Evolutionary conservation across 192 early-diverging fungal genomes (phyloP), one percentile per base, ranked within the genome.

Genomic region (Umbelopsis ramanniana): DNA sequence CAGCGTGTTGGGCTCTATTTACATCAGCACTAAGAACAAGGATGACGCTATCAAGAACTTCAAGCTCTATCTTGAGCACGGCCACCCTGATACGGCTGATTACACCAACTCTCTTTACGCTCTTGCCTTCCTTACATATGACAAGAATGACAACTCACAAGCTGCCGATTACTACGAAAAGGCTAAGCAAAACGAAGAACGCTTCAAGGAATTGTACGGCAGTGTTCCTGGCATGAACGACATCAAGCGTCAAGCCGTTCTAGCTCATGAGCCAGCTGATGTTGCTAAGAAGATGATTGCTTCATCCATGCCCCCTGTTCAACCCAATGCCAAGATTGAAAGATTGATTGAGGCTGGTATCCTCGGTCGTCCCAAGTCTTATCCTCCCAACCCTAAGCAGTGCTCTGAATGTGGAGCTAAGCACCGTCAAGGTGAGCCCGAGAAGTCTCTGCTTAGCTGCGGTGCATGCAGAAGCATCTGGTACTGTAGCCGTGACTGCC

Each of bases 401-500:
- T 87, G 85, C 54, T 81, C 85, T 22, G 74, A 83, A 69, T 87
- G 85, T 54, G 83, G 79, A 66, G 63, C 75, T 47, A 21, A 72
- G 40, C 63, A 76, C 47, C 26, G 73, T 22, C 71, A 82, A 69
- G 74, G 68, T 63, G 53, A 79, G 63, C 69, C 76, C n/a, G 81
- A 76, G 24, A 77, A 83, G 67, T 72, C 85, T 26, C 73, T 89
- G 48, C 66, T 89, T 63, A 74, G 77, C 70, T 89, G 87, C 71
- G 78, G 79, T 68, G 83, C 78, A 35, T 89, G 87, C 75, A 79
- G 54, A 63, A 78, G 78, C 66, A 82, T 83, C 23, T 85, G 83
- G 68, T 89, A 89, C 75, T 89, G 87, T 69, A 84, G 82, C 38
- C 76, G 83, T 75, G 85, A 86, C 24, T 89, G 87, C 70, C 87